phyloP scores from a whole-genome alignment of 2,329 filamentous ascomycete species.

The Ophiostoma triangulosporum region DNA sequence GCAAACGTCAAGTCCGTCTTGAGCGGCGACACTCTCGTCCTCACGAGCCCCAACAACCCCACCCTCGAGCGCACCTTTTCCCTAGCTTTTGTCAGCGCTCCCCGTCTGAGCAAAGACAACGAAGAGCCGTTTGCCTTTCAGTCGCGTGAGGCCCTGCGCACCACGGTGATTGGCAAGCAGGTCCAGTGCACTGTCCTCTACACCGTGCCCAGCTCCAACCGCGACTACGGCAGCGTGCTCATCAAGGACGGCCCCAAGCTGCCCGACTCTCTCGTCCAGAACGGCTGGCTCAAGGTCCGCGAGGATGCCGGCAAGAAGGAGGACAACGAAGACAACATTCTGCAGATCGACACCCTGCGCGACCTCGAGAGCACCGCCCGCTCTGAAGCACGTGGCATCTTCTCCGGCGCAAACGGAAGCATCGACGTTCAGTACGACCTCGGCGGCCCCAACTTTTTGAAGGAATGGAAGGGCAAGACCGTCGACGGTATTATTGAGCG shows the following conservation, averaged over 20 bases:
- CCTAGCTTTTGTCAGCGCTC: conserved; percentile 83
- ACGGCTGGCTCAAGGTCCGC: conserved; percentile 84
- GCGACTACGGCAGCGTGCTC: conserved; percentile 75
- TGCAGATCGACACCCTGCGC: conserved; percentile 65
- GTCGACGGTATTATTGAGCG: conserved; percentile 82
- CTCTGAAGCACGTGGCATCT: conserved; percentile 67
- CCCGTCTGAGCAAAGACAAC: conserved; percentile 73
- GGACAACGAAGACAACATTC: conserved; percentile 60
- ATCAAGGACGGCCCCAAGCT: conserved; percentile 64
- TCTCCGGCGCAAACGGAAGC: conserved; percentile 49
- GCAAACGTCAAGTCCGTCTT: conserved; percentile 84
- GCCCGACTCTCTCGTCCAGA: conserved; percentile 71
- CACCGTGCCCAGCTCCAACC: conserved; percentile 68
- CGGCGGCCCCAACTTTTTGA: conserved; percentile 63
- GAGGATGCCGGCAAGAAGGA: conserved; percentile 91
- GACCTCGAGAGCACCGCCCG: conserved; percentile 66
- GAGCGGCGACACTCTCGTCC: conserved; percentile 82
- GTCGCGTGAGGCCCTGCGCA: conserved; percentile 84
- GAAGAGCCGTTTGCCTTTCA: conserved; percentile 90
- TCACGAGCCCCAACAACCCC: conserved; percentile 70
- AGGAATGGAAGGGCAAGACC: conserved; percentile 71
- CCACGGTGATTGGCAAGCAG: conserved; percentile 70
- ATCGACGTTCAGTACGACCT: conserved; percentile 76
- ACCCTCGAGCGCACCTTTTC: conserved; percentile 75
- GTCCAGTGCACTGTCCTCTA: conserved; percentile 79